These are phyloP conservation scores for Chondrostereum purpureum DNA, from an alignment of 1,284 basidiomycete species.

Conservation along the genomic window DNA sequence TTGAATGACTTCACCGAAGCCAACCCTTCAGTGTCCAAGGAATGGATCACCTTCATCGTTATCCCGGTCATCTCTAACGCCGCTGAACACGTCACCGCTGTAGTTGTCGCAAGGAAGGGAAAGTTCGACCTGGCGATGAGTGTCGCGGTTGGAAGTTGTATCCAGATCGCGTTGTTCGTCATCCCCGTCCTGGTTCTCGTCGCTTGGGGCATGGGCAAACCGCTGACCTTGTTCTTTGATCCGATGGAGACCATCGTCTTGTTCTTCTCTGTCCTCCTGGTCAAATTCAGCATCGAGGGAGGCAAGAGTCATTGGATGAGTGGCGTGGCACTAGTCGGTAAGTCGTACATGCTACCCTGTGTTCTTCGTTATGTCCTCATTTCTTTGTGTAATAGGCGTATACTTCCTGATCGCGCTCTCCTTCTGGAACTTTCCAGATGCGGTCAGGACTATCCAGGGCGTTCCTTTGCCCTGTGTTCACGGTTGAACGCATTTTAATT, in stretches of 20 bases:
- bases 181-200: slow-evolving; percentile 51
- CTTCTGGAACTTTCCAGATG: slow-evolving; percentile 38
- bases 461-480: slow-evolving; percentile 22
- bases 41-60: slow-evolving; percentile 62
- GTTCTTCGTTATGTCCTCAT: slow-evolving; percentile 1
- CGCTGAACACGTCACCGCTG: slow-evolving; percentile 61
- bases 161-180: slow-evolving; percentile 65
- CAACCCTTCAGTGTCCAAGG: slow-evolving; percentile 41
- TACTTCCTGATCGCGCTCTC: slow-evolving; percentile 37
- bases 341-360: slow-evolving; percentile 17
- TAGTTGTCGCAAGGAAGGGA: slow-evolving; percentile 57
- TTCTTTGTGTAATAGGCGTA: slow-evolving; percentile 20
- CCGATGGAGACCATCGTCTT: slow-evolving; percentile 29
- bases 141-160: slow-evolving; percentile 60
- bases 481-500: no score
- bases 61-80: slow-evolving; percentile 64
- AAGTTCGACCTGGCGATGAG: slow-evolving; percentile 49
- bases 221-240: slow-evolving; percentile 39
- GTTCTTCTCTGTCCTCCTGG: slow-evolving; percentile 51
- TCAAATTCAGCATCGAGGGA: slow-evolving; percentile 58
- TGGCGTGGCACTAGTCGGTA: slow-evolving; percentile 46
- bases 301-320: slow-evolving; percentile 61
- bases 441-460: slow-evolving; percentile 27
- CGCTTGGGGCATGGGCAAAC: slow-evolving; percentile 43
- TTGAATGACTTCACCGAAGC: slow-evolving; percentile 29